These are phyloP conservation scores for Phytophthora megakarya DNA, from an alignment of 352 stramenopile species.

Conservation along the genomic window DNA sequence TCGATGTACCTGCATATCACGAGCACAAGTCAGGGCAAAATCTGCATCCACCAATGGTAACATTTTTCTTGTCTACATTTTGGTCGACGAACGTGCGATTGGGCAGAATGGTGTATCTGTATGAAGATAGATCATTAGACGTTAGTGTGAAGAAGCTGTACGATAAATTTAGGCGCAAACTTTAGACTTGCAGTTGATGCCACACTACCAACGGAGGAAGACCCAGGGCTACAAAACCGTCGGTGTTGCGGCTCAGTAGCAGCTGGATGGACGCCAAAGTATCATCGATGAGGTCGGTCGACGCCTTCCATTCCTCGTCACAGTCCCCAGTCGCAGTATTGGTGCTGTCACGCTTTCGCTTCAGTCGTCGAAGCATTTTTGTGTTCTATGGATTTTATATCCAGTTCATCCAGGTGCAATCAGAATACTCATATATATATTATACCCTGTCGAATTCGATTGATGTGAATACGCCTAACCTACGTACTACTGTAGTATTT, in stretches of 20 bases:
- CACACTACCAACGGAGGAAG: conserved; percentile 52
- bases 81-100: conserved; percentile 72
- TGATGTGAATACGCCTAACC: too few relatives aligned
- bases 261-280: conserved; percentile 58
- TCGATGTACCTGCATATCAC: conserved; percentile 45
- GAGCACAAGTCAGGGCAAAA: conserved; percentile 4
- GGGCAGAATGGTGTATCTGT: conserved; percentile 59
- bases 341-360: conserved; percentile 39
- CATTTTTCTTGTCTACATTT: conserved; percentile 39
- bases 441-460: too few relatives aligned
- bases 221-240: conserved; percentile 38
- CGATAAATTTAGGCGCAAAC: neutral
- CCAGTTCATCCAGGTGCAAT: too few relatives aligned
- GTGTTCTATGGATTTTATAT: too few relatives aligned
- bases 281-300: conserved; percentile 51
- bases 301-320: conserved; percentile 34
- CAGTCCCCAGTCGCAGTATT: conserved; percentile 11
- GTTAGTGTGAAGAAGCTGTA: neutral
- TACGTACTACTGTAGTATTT: too few relatives aligned
- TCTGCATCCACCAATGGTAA: neutral
- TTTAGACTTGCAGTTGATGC: conserved; percentile 58
- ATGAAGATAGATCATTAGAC: neutral
- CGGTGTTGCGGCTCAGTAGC: conserved; percentile 44
- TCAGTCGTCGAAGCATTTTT: conserved; percentile 36
- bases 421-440: too few relatives aligned